Evolutionary conservation across 495 filamentous ascomycete species (phyloP).

Genomic region (Penicillium antarcticum): DNA sequence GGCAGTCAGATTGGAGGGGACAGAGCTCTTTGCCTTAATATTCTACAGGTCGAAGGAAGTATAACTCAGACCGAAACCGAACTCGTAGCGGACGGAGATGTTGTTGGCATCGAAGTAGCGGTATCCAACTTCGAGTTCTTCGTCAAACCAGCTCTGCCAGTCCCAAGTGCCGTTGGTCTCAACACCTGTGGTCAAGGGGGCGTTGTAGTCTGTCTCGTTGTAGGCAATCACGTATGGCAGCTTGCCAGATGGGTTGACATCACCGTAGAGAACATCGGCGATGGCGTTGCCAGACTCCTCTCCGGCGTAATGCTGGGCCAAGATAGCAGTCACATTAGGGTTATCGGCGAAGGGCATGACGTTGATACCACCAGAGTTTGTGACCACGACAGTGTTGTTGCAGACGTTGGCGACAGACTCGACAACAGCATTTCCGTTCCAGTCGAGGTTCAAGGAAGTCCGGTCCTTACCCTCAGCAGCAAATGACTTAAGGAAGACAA

Average conservation of each 20-base stretch:
- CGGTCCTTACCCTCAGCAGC: slow-evolving; percentile 56
- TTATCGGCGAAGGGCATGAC: slow-evolving; percentile 60
- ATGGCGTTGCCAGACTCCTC: slow-evolving; percentile 58
- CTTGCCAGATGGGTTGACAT: slow-evolving; percentile 57
- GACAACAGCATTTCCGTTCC: slow-evolving; percentile 54
- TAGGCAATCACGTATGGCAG: slow-evolving; percentile 71
- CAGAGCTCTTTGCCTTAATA: slow-evolving; percentile 25
- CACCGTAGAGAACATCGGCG: slow-evolving; percentile 57
- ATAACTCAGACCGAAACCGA: slow-evolving; percentile 66
- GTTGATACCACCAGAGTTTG: slow-evolving; percentile 58
- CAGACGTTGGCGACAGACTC: slow-evolving; percentile 51
- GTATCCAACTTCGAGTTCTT: slow-evolving; percentile 66
- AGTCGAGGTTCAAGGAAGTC: slow-evolving; percentile 39
- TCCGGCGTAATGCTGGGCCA: slow-evolving; percentile 60
- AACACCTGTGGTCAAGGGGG: slow-evolving; percentile 47
- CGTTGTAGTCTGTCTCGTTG: slow-evolving; percentile 63
- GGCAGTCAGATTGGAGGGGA: too few species aligned
- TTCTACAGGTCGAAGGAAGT: slow-evolving; percentile 56
- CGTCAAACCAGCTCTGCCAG: slow-evolving; percentile 60
- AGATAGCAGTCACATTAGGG: slow-evolving; percentile 60
- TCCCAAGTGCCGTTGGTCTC: slow-evolving; percentile 30
- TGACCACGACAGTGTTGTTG: slow-evolving; percentile 60
- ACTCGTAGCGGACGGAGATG: slow-evolving; percentile 59
- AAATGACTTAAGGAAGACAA: slow-evolving; percentile 56
- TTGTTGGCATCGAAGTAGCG: slow-evolving; percentile 60